phyloP scores from a whole-genome alignment of 192 early-diverging fungal genomes.

The Coemansia sp. region DNA sequence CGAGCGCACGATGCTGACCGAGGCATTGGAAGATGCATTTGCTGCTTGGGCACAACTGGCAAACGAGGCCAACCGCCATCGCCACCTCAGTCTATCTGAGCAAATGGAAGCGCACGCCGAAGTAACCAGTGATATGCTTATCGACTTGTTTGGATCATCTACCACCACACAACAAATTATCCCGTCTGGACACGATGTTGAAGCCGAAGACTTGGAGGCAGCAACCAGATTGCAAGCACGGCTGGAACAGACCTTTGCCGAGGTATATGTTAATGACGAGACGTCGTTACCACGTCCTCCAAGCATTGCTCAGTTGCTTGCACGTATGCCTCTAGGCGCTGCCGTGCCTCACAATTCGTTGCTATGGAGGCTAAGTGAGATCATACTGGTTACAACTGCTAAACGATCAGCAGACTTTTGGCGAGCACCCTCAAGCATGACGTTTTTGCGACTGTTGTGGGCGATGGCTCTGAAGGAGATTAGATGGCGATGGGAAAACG shows the following conservation, averaged over 20 bases:
- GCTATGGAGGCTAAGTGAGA: constrained; percentile 54
- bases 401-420: constrained; percentile 47
- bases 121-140: constrained; percentile 50
- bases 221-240: not conserved
- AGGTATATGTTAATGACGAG: constrained; percentile 15
- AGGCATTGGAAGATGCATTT: constrained; percentile 52
- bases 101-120: constrained; percentile 50
- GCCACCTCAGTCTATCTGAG: constrained; percentile 37
- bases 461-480: constrained; percentile 64
- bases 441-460: constrained; percentile 73
- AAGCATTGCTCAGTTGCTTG: constrained; percentile 31
- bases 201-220: constrained; percentile 8
- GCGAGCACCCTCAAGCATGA: constrained; percentile 62
- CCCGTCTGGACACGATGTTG: constrained; percentile 23
- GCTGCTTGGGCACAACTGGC: constrained; percentile 46
- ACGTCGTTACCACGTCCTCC: constrained; percentile 5
- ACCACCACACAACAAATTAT: constrained; percentile 12
- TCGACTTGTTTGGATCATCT: constrained; percentile 45
- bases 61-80: constrained; percentile 25
- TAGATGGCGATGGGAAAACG: constrained; percentile 67
- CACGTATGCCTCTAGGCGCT: constrained; percentile 44
- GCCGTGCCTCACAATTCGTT: constrained; percentile 48
- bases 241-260: constrained; percentile 27
- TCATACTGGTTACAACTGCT: constrained; percentile 41
- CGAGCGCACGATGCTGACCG: constrained; percentile 52